Evolutionary conservation across 106 monocot genomes (phyloP).

Genomic region (Platanthera guangdongensis): DNA sequence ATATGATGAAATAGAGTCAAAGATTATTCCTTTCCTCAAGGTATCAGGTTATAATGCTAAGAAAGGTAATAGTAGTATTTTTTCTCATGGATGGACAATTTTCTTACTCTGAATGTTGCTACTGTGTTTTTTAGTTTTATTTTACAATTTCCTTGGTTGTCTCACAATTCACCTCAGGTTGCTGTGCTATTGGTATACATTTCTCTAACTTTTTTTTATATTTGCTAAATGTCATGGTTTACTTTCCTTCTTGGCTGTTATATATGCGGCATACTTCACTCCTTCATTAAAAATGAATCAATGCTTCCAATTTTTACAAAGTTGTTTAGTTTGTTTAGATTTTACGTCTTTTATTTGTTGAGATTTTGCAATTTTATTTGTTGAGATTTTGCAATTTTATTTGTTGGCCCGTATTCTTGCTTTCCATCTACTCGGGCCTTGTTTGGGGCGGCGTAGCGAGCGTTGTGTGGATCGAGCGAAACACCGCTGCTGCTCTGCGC

Average conservation of each 20-base stretch:
- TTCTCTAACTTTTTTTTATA: background rate
- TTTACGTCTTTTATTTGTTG: background rate
- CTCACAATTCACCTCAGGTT: background rate
- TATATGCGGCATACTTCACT: background rate
- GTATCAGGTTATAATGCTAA: conserved; percentile 88
- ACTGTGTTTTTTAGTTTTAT: background rate
- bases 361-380: background rate
- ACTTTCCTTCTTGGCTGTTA: background rate
- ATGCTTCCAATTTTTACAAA: background rate
- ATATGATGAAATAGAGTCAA: conserved; percentile 89
- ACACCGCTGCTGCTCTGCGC: too few species aligned
- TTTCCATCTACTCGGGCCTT: background rate
- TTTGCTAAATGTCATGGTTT: background rate
- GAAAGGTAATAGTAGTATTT: conserved; percentile 44
- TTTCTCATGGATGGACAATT: background rate
- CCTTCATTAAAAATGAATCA: background rate
- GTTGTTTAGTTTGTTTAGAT: background rate
- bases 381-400: background rate
- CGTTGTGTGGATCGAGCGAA: too few species aligned
- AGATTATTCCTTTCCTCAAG: conserved; percentile 80
- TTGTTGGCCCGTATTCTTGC: background rate
- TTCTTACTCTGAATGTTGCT: background rate
- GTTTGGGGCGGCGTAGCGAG: too few species aligned
- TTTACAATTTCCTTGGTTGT: background rate
- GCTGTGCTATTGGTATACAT: background rate